phyloP scores from a whole-genome alignment of 1,284 basidiomycete species.

The Tranzscheliella williamsii region DNA sequence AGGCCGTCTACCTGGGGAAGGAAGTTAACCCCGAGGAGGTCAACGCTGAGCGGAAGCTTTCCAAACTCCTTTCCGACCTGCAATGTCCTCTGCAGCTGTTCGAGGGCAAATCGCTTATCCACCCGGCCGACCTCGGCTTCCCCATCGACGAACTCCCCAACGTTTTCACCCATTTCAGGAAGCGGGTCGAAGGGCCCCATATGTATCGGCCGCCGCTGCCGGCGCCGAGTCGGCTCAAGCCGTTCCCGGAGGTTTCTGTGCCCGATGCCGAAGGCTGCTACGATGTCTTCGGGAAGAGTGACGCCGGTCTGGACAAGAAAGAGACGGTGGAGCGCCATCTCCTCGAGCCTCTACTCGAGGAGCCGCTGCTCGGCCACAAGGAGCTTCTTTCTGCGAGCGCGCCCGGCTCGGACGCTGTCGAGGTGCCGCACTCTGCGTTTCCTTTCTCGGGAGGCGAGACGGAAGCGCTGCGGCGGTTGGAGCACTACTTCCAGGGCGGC shows the following conservation, averaged over 20 bases:
- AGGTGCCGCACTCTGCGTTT: constrained; percentile 35
- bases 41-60: constrained; percentile 33
- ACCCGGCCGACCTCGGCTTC: constrained; percentile 33
- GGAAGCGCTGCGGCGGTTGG: constrained; percentile 39
- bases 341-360: constrained; percentile 32
- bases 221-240: constrained; percentile 37
- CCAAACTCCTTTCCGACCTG: neutral
- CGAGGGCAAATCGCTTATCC: constrained; percentile 33
- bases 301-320: constrained; percentile 3
- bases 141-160: constrained; percentile 47
- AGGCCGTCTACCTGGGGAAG: constrained; percentile 63
- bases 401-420: neutral
- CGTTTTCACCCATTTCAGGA: constrained; percentile 53
- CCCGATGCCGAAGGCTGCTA: constrained; percentile 22
- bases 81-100: constrained; percentile 15
- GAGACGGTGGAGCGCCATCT: constrained; percentile 27
- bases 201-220: constrained; percentile 37
- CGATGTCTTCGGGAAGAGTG: constrained; percentile 9
- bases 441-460: constrained; percentile 51
- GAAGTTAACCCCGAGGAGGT: constrained; percentile 61
- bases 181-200: constrained; percentile 43
- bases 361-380: constrained; percentile 27
- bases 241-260: constrained; percentile 18
- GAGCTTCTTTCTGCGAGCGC: constrained; percentile 10
- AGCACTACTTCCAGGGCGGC: constrained; percentile 39